A percentile compares a stretch with the other conserved stretches of the same genome.
phyloP scores from a whole-genome alignment of 1,284 basidiomycete genomes.

The Tilletia horrida region DNA sequence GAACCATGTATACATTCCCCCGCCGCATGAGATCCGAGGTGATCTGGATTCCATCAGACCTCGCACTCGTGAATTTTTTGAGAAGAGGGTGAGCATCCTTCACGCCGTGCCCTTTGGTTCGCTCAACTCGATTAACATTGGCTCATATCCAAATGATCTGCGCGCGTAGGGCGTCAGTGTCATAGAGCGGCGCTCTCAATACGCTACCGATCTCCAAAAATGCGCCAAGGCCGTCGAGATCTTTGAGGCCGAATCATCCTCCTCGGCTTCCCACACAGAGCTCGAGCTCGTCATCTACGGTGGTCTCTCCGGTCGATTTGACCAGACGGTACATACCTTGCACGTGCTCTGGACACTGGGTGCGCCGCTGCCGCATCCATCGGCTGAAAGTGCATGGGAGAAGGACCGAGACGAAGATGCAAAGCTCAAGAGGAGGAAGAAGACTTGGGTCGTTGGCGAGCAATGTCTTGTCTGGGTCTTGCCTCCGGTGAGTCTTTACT shows the following conservation, averaged over 20 bases:
- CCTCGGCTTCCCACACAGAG: not conserved
- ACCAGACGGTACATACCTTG: conserved; percentile 88
- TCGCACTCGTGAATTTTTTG: conserved; percentile 72
- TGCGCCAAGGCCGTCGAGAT: conserved; percentile 67
- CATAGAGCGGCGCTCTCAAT: conserved; percentile 68
- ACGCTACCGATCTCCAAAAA: conserved; percentile 93
- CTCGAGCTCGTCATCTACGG: conserved; percentile 70
- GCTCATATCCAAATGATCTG: not conserved
- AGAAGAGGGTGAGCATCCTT: conserved; percentile 59
- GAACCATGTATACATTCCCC: not conserved
- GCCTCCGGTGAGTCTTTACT: conserved; percentile 63
- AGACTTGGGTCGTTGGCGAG: conserved; percentile 74
- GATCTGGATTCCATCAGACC: conserved; percentile 82
- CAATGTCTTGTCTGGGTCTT: conserved; percentile 87
- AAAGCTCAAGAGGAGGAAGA: not conserved
- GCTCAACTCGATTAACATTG: not conserved
- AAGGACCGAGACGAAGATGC: not conserved
- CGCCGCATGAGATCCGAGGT: conserved; percentile 82
- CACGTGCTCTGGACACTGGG: conserved; percentile 75
- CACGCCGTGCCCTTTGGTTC: not conserved
- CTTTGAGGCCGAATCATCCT: conserved; percentile 55
- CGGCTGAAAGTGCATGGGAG: conserved; percentile 54
- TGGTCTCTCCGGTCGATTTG: conserved; percentile 82
- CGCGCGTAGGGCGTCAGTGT: conserved; percentile 65
- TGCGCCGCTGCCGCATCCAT: not conserved